These are phyloP conservation scores for Microbotryum scabiosae DNA, from an alignment of 1,284 basidiomycete species.

Conservation along the genomic window DNA sequence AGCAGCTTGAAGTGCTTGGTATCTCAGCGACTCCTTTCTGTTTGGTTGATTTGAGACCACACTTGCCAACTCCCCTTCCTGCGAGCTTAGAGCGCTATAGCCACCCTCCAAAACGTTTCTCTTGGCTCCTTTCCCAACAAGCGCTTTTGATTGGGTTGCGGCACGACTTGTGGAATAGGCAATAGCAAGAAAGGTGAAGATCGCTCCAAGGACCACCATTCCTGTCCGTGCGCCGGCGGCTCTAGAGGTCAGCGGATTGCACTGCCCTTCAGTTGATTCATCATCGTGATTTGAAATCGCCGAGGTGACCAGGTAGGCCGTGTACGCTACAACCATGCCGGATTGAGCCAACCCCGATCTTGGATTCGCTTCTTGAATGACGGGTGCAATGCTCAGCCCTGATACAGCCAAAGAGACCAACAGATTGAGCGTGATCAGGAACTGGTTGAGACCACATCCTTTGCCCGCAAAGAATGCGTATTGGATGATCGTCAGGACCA, in stretches of 20 bases:
- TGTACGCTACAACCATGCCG: constrained; percentile 93
- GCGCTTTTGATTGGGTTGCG: constrained; percentile 84
- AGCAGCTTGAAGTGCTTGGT: constrained; percentile 89
- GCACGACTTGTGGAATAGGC: constrained; percentile 95
- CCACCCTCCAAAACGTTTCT: constrained; percentile 21
- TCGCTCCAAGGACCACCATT: constrained; percentile 78
- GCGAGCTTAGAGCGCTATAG: constrained; percentile 10
- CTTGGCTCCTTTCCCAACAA: constrained; percentile 63
- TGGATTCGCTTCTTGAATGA: constrained; percentile 86
- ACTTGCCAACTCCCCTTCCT: constrained; percentile 51
- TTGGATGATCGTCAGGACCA: constrained; percentile 76
- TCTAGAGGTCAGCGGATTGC: constrained; percentile 70
- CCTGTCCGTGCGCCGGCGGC: constrained; percentile 69
- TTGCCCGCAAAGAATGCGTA: constrained; percentile 85
- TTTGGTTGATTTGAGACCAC: constrained; percentile 78
- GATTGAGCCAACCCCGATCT: constrained; percentile 91
- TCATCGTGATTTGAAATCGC: constrained; percentile 90
- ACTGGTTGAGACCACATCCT: constrained; percentile 81
- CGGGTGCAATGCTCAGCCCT: constrained; percentile 71
- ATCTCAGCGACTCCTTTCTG: constrained; percentile 76
- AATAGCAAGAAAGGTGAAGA: constrained; percentile 96
- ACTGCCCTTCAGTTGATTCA: constrained; percentile 48
- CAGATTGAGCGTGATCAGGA: constrained; percentile 94
- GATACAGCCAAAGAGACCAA: constrained; percentile 72
- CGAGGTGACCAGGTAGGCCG: constrained; percentile 89